A percentile compares a stretch with the other conserved stretches of the same genome.
Conservation (phyloP, 148 eudicot genomes). For the Rhododendron griersonianum region DNA sequence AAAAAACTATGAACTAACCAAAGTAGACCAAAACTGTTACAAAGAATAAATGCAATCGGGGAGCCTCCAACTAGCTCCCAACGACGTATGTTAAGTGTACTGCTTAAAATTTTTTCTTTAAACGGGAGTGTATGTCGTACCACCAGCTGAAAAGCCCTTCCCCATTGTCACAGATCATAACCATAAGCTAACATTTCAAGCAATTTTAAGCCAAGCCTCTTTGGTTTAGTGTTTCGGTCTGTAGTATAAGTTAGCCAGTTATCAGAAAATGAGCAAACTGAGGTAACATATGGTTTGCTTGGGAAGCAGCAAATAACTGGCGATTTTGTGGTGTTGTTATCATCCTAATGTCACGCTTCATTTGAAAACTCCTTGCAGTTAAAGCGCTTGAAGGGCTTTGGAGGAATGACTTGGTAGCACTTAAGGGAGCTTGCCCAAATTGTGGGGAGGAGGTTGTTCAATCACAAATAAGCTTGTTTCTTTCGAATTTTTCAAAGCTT, state of each 20-base stretch:
- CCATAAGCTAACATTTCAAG: not conserved
- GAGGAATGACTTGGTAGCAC: constrained; percentile 83
- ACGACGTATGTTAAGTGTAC: not conserved
- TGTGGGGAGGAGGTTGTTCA: constrained; percentile 90
- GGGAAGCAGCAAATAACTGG: not conserved
- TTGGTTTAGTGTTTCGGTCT: not conserved
- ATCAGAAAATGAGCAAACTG: not conserved
- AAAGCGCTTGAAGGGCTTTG: constrained; percentile 74
- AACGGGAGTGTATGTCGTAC: not conserved
- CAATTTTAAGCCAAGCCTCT: not conserved
- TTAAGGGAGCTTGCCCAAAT: constrained; percentile 88
- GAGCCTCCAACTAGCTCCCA: too few relatives aligned
- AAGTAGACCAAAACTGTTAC: too few relatives aligned
- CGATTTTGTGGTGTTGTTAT: not conserved
- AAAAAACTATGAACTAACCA: too few relatives aligned
- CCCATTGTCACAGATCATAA: not conserved
- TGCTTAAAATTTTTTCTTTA: not conserved
- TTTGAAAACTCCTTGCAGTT: constrained; percentile 34
- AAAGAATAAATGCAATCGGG: too few relatives aligned
- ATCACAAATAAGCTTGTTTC: not conserved
- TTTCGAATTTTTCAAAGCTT: not conserved
- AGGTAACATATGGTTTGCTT: not conserved
- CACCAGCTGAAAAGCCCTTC: not conserved
- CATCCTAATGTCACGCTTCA: constrained; percentile 3
- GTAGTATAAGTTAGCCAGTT: not conserved